These are phyloP conservation scores for Venturia aucupariae DNA, from an alignment of 2,329 filamentous ascomycete genomes.

Conservation along the genomic window DNA sequence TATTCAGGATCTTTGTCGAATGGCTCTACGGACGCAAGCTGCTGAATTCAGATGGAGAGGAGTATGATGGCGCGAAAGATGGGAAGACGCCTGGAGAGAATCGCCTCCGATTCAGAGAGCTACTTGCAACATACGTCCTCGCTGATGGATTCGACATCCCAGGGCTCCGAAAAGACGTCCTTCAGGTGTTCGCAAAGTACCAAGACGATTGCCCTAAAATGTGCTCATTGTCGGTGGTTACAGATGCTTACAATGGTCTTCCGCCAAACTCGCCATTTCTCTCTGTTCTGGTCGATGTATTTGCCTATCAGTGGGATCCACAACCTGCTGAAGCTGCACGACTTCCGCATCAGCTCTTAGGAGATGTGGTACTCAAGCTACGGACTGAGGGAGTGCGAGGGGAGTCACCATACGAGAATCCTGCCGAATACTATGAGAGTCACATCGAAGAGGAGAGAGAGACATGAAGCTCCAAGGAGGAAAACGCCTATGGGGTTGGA, in stretches of 20 bases:
- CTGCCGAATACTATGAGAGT: background rate
- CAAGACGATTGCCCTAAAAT: background rate
- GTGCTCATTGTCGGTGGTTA: no score
- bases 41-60: background rate
- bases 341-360: background rate
- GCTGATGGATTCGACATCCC: conserved; percentile 10
- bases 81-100: background rate
- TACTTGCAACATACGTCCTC: conserved; percentile 4
- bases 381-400: background rate
- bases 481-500: no score
- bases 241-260: background rate
- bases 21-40: conserved; percentile 1
- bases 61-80: background rate
- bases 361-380: background rate
- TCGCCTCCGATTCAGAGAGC: background rate
- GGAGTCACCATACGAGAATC: no score
- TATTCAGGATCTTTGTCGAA: background rate
- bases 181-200: background rate
- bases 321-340: background rate
- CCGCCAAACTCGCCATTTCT: conserved; percentile 1
- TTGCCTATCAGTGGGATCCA: background rate
- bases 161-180: background rate
- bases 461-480: background rate
- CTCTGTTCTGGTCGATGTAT: background rate
- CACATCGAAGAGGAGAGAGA: background rate